Base-by-base conservation (phyloP, 208 protist species). In the Acanthamoeba castellanii region DNA sequence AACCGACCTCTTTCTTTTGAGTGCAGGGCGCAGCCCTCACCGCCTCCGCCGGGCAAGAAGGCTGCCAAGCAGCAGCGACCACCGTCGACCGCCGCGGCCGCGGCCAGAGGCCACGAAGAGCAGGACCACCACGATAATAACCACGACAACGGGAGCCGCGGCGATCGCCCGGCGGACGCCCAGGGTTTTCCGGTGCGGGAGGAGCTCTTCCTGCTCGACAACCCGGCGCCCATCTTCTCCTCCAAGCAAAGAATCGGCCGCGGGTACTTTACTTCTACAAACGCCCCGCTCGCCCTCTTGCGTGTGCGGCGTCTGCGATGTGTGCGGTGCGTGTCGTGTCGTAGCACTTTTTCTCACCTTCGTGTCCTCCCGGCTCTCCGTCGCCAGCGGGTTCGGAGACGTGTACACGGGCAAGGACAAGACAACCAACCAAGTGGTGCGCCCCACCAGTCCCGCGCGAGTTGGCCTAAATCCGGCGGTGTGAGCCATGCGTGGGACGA, bases 361-460 rank as follows among this genome's bases (percentile, higher is more conserved):
- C n/a, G n/a, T n/a, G n/a, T n/a, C n/a, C n/a, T n/a, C n/a, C n/a
- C n/a, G n/a, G n/a, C n/a, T n/a, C n/a, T n/a, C n/a, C n/a, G n/a
- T n/a, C n/a, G n/a, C n/a, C 88, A 93, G 88, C 9, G 88, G 88
- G 50, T 93, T 93, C 22, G 88, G 88, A 1, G 88, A 93, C 42
- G 88, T 93, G 42, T 93, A 78, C 30, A 93, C 68, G 7, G 88
- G 37, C 37, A 50, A 76, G 42, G 88, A 93, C 45, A 93, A 52
- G 50, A 37, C 42, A 2, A 42, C 64, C 61, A 93, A 93, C 18
- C 61, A 93, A 52, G 42, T 55, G 32, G 88, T 93, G 37, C 64
- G 34, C 7, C n/a, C n/a, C n/a, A n/a, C n/a, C n/a, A n/a, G n/a
- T n/a, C n/a, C n/a, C n/a, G n/a, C n/a, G n/a, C n/a, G n/a, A n/a